A percentile compares a stretch with the other conserved stretches of the same genome.
Evolutionary conservation across 768 basidiomycete species (phyloP).

Genomic region (Suillus tomentosus): DNA sequence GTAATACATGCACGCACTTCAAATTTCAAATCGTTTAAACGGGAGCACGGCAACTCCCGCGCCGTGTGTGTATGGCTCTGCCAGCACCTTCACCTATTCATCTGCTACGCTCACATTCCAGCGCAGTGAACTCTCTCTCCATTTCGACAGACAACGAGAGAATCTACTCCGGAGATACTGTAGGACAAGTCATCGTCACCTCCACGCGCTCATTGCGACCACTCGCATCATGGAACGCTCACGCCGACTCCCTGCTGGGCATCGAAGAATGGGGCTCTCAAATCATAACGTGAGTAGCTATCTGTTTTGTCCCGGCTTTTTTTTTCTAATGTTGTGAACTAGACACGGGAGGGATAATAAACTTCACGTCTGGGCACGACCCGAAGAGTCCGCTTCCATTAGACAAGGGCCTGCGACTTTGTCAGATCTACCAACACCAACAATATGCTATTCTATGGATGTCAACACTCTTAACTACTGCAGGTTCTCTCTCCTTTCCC

Average conservation of each 20-base stretch:
- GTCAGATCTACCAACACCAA: slow-evolving; percentile 50
- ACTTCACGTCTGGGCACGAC: slow-evolving; percentile 69
- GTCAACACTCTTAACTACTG: slow-evolving; percentile 96
- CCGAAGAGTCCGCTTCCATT: slow-evolving; percentile 49
- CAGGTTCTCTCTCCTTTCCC: slow-evolving; percentile 70
- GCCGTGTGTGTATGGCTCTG: slow-evolving; percentile 1
- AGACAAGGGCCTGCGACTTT: slow-evolving; percentile 56
- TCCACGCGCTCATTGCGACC: slow-evolving; percentile 78
- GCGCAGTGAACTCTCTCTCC: slow-evolving; percentile 58
- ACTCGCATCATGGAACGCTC: slow-evolving; percentile 74
- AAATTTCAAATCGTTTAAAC: no score
- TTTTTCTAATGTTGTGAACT: not conserved
- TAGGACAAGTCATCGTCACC: slow-evolving; percentile 76
- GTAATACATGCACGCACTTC: no score
- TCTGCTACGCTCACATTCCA: slow-evolving; percentile 71
- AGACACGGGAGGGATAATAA: slow-evolving; percentile 90
- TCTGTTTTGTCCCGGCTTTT: not conserved
- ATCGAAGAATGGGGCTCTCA: slow-evolving; percentile 69
- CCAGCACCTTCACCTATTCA: slow-evolving; percentile 65
- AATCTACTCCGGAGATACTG: slow-evolving; percentile 83
- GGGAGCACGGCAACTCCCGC: no score
- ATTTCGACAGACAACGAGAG: slow-evolving; percentile 76
- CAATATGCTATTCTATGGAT: slow-evolving; percentile 69
- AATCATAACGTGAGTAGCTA: slow-evolving; percentile 54
- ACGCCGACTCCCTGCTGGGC: slow-evolving; percentile 74